These are phyloP conservation scores for Dactylonectria macrodidyma DNA, from an alignment of 2,329 filamentous ascomycete species.

Conservation along the genomic window DNA sequence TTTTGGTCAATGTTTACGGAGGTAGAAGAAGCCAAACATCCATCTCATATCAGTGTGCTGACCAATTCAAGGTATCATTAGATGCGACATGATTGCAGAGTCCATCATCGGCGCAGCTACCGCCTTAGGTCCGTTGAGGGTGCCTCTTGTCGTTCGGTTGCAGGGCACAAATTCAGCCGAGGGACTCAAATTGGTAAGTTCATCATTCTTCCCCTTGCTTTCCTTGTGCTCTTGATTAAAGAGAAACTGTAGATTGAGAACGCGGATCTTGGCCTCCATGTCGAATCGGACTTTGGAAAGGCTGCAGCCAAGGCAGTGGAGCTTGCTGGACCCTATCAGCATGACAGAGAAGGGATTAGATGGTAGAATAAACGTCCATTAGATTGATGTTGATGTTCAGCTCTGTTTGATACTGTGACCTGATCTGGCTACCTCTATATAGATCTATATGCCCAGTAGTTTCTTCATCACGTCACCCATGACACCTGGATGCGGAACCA, in stretches of 20 bases:
- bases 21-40: constrained; percentile 37
- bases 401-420: neutral
- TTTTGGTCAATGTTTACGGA: constrained; percentile 70
- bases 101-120: constrained; percentile 58
- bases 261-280: constrained; percentile 51
- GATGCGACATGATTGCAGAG: constrained; percentile 64
- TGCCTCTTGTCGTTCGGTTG: constrained; percentile 33
- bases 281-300: constrained; percentile 55
- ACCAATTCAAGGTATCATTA: constrained; percentile 56
- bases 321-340: constrained; percentile 33
- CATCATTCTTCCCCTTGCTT: neutral
- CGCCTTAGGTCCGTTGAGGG: constrained; percentile 52
- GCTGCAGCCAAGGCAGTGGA: constrained; percentile 50
- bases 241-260: constrained; percentile 47
- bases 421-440: too few species aligned
- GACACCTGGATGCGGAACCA: constrained; percentile 57
- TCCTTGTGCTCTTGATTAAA: neutral
- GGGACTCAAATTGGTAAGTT: constrained; percentile 1
- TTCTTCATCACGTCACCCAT: constrained; percentile 55
- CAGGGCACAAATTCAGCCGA: neutral
- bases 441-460: constrained; percentile 44
- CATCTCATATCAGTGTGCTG: neutral
- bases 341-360: too few species aligned
- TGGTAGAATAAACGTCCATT: too few species aligned
- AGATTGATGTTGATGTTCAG: neutral